Conservation (phyloP, 345 rosid species). For the Geranium brycei region DNA sequence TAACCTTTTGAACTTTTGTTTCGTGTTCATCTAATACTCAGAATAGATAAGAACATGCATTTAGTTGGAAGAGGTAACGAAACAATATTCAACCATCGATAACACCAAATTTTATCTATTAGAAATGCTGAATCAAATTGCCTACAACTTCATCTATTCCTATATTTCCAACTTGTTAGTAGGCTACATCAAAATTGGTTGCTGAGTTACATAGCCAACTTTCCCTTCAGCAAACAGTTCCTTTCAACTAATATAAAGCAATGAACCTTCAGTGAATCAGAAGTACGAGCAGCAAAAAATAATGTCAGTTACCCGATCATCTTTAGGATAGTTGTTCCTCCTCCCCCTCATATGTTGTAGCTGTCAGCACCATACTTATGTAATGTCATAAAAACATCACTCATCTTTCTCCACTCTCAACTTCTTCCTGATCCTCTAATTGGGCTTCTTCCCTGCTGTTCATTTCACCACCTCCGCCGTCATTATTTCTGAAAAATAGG, state of each 20-base stretch:
- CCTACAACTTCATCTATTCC: neutral
- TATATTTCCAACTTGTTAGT: neutral
- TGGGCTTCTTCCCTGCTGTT: slow-evolving; percentile 65
- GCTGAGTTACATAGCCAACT: neutral
- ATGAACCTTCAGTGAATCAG: too few species aligned
- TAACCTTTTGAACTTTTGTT: too few species aligned
- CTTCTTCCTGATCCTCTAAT: slow-evolving; percentile 88
- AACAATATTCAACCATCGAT: too few species aligned
- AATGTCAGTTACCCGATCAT: too few species aligned
- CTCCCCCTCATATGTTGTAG: too few species aligned
- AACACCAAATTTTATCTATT: neutral
- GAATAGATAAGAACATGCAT: too few species aligned
- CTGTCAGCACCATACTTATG: too few species aligned
- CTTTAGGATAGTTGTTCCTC: too few species aligned
- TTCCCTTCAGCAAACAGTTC: neutral
- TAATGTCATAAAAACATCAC: neutral
- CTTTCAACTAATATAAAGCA: neutral
- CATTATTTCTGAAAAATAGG: slow-evolving; percentile 54
- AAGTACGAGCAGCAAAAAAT: too few species aligned
- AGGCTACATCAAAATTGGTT: neutral
- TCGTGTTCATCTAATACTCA: too few species aligned
- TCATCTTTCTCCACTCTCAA: slow-evolving; percentile 47
- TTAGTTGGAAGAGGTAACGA: too few species aligned
- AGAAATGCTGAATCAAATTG: neutral
- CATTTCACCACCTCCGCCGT: slow-evolving; percentile 45